These are phyloP conservation scores for Backusella sp. DNA, from an alignment of 192 early-diverging fungal species.

Conservation along the genomic window DNA sequence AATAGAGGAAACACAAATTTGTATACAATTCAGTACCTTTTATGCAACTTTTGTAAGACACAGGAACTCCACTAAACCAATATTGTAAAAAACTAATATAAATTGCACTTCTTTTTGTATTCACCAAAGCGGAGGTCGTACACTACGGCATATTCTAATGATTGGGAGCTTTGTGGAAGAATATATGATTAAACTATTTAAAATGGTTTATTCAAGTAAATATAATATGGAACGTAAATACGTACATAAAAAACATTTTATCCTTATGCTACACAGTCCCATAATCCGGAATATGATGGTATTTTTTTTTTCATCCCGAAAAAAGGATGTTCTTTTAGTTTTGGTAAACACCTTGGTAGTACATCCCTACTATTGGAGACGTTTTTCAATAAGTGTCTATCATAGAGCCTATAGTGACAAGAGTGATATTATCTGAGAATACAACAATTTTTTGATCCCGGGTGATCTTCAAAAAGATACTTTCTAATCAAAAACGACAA, in stretches of 20 bases:
- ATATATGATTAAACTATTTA: background rate
- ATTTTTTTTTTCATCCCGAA: background rate
- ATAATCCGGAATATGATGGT: background rate
- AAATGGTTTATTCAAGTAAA: background rate
- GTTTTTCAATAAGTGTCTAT: background rate
- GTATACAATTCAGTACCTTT: no score
- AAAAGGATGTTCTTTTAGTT: no score
- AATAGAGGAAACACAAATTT: no score
- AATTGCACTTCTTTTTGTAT: background rate
- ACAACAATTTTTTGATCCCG: background rate
- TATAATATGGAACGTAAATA: background rate
- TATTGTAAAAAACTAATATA: background rate
- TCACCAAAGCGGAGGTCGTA: background rate
- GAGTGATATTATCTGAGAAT: background rate
- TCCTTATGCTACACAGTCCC: background rate
- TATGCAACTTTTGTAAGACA: background rate
- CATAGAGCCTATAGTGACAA: no score
- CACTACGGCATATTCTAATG: background rate
- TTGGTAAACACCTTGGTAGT: background rate
- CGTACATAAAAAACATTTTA: background rate
- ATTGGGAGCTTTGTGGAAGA: background rate
- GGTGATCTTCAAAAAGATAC: background rate
- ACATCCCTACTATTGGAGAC: background rate
- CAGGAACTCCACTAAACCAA: background rate
- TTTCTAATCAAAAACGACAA: background rate